Percentiles rank a stretch among this genome's conserved stretches.
Conservation (phyloP, 2,329 filamentous ascomycete species). For the Beauveria sp. region DNA sequence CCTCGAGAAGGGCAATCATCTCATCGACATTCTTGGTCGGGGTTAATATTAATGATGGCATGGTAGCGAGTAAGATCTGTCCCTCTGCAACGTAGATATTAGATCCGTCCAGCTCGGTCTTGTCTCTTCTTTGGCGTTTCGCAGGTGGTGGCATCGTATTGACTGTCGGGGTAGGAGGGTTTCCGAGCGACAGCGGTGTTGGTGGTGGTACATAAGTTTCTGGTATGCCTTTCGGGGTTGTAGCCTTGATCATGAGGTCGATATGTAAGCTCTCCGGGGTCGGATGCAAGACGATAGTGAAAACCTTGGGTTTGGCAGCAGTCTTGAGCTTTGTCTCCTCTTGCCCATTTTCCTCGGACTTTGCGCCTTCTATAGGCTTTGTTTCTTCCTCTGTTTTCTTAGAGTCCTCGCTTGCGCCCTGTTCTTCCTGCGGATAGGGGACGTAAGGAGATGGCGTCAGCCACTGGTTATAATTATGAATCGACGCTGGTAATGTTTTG, state of each 20-base stretch:
- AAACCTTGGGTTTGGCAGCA: conserved; percentile 55
- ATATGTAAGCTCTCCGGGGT: conserved; percentile 67
- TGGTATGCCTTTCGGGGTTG: conserved; percentile 50
- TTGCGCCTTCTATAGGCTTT: conserved; percentile 15
- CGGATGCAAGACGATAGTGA: conserved; percentile 76
- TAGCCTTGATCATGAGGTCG: conserved; percentile 70
- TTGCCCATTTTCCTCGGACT: conserved; percentile 28
- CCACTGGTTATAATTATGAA: conserved; percentile 87
- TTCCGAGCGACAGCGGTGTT: conserved; percentile 54
- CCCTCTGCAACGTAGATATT: conserved; percentile 71
- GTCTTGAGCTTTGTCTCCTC: conserved; percentile 30
- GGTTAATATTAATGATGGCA: conserved; percentile 68
- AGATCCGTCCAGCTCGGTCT: conserved; percentile 66
- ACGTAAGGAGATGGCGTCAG: conserved; percentile 83
- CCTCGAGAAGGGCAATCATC: conserved; percentile 62
- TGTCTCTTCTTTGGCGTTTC: conserved; percentile 62
- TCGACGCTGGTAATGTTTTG: conserved; percentile 65
- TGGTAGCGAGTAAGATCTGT: conserved; percentile 64
- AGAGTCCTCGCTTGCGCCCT: conserved; percentile 28
- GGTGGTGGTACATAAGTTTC: conserved; percentile 47
- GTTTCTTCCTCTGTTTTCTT: conserved; percentile 31
- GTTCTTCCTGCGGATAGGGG: conserved; percentile 59
- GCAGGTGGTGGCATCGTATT: conserved; percentile 51
- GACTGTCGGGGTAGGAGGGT: conserved; percentile 51
- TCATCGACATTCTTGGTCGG: conserved; percentile 63